phyloP scores from a whole-genome alignment of 2,329 filamentous ascomycete species.

The Pyrenophora tritici-repentis region DNA sequence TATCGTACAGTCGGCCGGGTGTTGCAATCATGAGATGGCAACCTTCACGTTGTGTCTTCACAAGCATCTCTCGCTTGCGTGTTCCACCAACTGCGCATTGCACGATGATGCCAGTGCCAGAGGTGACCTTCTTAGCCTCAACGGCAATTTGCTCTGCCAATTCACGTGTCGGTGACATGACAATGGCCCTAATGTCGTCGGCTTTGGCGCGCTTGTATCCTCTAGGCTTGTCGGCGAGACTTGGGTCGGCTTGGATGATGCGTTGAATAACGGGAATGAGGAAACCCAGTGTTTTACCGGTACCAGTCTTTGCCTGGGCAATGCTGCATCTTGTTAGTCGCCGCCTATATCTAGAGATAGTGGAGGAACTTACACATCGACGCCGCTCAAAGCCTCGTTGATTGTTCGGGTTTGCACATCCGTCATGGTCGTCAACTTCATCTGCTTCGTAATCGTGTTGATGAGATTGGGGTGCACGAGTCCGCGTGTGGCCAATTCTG shows the following conservation, averaged over 20 bases:
- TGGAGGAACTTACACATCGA: conserved; percentile 71
- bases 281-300: conserved; percentile 95
- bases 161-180: conserved; percentile 67
- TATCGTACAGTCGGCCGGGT: conserved; percentile 83
- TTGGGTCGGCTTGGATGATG: conserved; percentile 68
- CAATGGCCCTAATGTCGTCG: conserved; percentile 62
- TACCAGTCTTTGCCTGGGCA: conserved; percentile 95
- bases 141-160: conserved; percentile 67
- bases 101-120: conserved; percentile 68
- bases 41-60: conserved; percentile 70
- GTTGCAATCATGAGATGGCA: conserved; percentile 92
- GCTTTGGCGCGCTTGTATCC: conserved; percentile 49
- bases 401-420: conserved; percentile 89
- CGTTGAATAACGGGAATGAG: conserved; percentile 83
- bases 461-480: conserved; percentile 70
- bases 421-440: conserved; percentile 86
- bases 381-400: conserved; percentile 75
- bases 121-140: conserved; percentile 73
- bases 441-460: conserved; percentile 68
- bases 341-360: background rate
- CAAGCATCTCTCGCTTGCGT: conserved; percentile 71
- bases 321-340: conserved; percentile 51
- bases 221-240: conserved; percentile 58
- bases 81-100: conserved; percentile 91
- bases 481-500: conserved; percentile 49